Base-by-base conservation (phyloP, 2,329 filamentous ascomycete genomes). In the Stromatinia cepivora region DNA sequence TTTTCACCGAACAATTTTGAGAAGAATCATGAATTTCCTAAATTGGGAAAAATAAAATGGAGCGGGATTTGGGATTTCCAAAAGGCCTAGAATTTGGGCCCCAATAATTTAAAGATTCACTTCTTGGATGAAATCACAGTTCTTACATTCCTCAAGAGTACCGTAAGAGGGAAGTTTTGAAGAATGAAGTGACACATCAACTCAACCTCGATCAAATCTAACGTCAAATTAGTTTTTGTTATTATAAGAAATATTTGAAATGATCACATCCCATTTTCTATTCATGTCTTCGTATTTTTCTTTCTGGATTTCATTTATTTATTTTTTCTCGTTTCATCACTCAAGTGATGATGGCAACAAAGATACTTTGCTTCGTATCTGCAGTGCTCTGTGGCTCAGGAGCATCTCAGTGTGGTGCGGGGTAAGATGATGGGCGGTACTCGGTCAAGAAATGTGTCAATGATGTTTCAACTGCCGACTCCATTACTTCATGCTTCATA, bases 361-460 rank as follows among this genome's bases (percentile, higher is more conserved):
- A 39, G 5, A 28, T 13, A 20, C 53, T 34, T 31, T 34, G 5
- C 28, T 22, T 57, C 31, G 11, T 57, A 36, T 17, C 20, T n/a
- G 22, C 28, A 25, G 45, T 17, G 59, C 59, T 42, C 22, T 63
- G 15, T 36, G 28, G 22, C 28, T 62, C 59, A 45, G 31, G 42
- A 67, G 34, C 61, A 52, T 52, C 13, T 17, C 15, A 22, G 6
- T 5, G 25, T 39, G 61, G 31, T 39, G 28, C 28, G 34, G 61
- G 46, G 34, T 64, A 42, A 5, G 22, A 28, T 15, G 8, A n/a
- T 52, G 62, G 50, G 17, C 48, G 2, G 53, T 59, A 67, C 31
- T 67, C 54, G 54, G 31, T 31, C 65, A 67, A 45, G 11, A 67
- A 53, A 67, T 67, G 56, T 62, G 22, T 67, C 46, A 54, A 67